Evolutionary conservation across 2,329 filamentous ascomycete species (phyloP).

Genomic region (Ceratocystis albifundus): DNA sequence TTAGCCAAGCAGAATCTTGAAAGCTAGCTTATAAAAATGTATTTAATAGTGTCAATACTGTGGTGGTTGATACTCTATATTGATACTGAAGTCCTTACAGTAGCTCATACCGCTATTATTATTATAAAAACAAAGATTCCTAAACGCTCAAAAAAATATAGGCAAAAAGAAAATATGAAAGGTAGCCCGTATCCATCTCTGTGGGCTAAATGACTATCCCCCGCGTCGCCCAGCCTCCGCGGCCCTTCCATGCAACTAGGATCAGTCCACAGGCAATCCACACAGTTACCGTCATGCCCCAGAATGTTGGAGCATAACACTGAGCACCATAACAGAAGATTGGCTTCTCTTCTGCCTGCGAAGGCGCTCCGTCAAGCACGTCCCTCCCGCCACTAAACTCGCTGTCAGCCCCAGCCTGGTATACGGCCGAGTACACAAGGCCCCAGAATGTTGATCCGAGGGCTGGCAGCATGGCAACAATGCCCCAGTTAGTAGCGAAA

Average conservation of each 20-base stretch:
- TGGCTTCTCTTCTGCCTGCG: slow-evolving; percentile 32
- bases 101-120: not conserved
- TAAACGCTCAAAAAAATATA: not conserved
- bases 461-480: slow-evolving; percentile 84
- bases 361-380: not conserved
- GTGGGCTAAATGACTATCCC: slow-evolving; percentile 51
- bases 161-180: not conserved
- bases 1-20: not conserved
- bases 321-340: slow-evolving; percentile 66
- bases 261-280: slow-evolving; percentile 65
- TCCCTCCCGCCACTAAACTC: slow-evolving; percentile 27
- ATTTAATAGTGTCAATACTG: not conserved
- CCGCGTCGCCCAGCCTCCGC: slow-evolving; percentile 60
- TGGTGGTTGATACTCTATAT: not conserved
- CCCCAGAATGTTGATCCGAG: slow-evolving; percentile 83
- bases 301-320: slow-evolving; percentile 75
- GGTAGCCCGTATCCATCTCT: not conserved
- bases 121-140: not conserved
- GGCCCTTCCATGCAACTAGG: slow-evolving; percentile 70
- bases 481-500: slow-evolving; percentile 96
- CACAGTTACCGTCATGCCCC: slow-evolving; percentile 72
- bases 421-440: slow-evolving; percentile 71
- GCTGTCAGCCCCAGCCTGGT: slow-evolving; percentile 53
- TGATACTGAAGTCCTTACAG: not conserved
- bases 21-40: not conserved